A percentile compares a stretch with the other conserved stretches of the same genome.
phyloP scores from a whole-genome alignment of 208 protist species.

The Acanthamoeba divionensis region DNA sequence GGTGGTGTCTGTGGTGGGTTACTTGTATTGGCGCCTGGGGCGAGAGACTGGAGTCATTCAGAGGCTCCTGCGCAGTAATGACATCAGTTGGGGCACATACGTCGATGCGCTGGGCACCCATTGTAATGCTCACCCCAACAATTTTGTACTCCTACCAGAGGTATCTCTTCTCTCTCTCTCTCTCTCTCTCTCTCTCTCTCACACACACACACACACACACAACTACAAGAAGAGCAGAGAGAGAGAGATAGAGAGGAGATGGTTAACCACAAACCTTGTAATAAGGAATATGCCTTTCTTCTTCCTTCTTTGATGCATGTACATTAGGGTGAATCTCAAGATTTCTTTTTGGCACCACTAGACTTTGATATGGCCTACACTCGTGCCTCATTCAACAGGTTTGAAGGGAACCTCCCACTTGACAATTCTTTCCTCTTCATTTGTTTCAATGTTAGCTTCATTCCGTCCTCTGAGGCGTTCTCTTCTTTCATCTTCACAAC shows the following conservation, averaged over 20 bases:
- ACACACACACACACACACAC: no score
- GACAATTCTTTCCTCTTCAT: no score
- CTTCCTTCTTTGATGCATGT: not conserved
- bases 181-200: not conserved
- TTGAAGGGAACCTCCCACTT: not conserved
- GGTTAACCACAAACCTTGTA: not conserved
- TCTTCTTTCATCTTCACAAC: not conserved
- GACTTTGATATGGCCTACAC: constrained; percentile 68
- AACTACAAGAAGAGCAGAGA: no score
- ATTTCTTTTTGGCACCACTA: constrained; percentile 54
- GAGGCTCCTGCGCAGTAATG: constrained; percentile 7
- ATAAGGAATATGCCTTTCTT: not conserved
- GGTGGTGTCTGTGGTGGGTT: not conserved
- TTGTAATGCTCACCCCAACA: constrained; percentile 63
- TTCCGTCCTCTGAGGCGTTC: no score
- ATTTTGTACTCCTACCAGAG: constrained; percentile 56
- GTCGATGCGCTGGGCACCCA: constrained; percentile 52
- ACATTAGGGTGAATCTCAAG: not conserved
- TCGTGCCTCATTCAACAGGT: not conserved
- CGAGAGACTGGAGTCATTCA: constrained; percentile 55
- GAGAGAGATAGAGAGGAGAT: not conserved
- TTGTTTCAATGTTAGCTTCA: no score
- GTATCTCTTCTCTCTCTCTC: not conserved
- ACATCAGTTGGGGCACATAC: constrained; percentile 65
- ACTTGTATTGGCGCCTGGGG: constrained; percentile 43